Conservation (phyloP, 2,329 filamentous ascomycete species). For the Trichoderma koningii region DNA sequence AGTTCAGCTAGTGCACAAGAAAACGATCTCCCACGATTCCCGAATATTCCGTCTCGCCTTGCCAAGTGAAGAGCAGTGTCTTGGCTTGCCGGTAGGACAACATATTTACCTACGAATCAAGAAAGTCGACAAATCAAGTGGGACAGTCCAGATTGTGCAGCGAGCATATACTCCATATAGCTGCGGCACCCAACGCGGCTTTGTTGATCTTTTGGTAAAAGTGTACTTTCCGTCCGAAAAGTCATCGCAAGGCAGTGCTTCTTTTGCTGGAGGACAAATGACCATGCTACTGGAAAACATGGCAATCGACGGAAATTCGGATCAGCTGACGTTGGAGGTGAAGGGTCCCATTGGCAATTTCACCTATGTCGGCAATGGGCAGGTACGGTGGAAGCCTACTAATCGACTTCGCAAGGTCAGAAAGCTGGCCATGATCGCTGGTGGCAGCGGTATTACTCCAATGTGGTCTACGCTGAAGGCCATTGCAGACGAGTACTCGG, state of each 20-base stretch:
- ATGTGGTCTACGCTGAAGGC: slow-evolving; percentile 77
- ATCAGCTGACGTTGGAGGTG: not conserved
- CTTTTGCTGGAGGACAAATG: not conserved
- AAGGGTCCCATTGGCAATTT: slow-evolving; percentile 3
- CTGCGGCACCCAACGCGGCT: not conserved
- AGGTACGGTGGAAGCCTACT: not conserved
- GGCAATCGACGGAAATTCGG: not conserved
- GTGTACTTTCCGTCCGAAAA: not conserved
- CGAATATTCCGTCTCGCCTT: slow-evolving; percentile 10
- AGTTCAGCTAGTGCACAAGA: not conserved
- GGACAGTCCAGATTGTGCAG: not conserved
- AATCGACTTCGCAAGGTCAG: not conserved
- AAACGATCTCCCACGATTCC: not conserved
- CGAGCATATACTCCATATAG: slow-evolving; percentile 10
- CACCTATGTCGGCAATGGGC: not conserved
- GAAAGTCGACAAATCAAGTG: slow-evolving; percentile 49
- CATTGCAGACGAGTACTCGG: slow-evolving; percentile 29
- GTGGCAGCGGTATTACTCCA: slow-evolving; percentile 73
- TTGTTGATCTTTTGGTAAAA: slow-evolving; percentile 14
- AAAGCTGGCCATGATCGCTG: not conserved
- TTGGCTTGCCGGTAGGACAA: slow-evolving; percentile 6
- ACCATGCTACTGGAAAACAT: slow-evolving; percentile 5
- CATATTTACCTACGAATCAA: slow-evolving; percentile 7
- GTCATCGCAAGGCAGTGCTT: not conserved
- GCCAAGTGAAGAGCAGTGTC: not conserved